Percentiles rank a stretch among this genome's conserved stretches.
These are phyloP conservation scores for Aquilaria sinensis DNA, from an alignment of 345 rosid species.

Conservation along the genomic window DNA sequence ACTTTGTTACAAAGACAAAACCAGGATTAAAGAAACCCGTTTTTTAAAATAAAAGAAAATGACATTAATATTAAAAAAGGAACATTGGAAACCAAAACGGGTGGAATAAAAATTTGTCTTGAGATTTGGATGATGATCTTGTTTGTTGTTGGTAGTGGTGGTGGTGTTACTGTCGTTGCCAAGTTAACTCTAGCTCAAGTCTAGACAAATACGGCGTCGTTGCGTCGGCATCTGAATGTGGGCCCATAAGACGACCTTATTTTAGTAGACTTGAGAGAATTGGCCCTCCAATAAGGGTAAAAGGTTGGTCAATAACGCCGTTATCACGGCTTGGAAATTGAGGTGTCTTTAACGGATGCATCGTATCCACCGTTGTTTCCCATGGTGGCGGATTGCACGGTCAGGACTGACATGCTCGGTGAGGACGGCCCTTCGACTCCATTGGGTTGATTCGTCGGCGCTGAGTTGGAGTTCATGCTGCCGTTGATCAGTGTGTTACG, in stretches of 20 bases:
- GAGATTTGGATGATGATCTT: conserved; percentile 13
- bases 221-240: neutral
- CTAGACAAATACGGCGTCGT: conserved; percentile 45
- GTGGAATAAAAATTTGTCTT: conserved; percentile 2
- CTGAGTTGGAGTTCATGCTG: conserved; percentile 6
- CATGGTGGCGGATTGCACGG: conserved; percentile 57
- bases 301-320: conserved; percentile 17
- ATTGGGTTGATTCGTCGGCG: conserved; percentile 23
- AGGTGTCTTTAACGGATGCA: conserved; percentile 55
- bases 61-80: neutral
- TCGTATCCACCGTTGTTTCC: conserved; percentile 40
- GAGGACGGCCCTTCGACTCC: conserved; percentile 53
- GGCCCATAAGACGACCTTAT: conserved; percentile 15
- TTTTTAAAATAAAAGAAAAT: neutral
- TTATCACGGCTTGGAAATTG: conserved; percentile 62
- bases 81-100: neutral
- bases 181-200: conserved; percentile 29
- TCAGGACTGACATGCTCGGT: conserved; percentile 69
- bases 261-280: conserved; percentile 32
- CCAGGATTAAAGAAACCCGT: neutral
- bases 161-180: neutral
- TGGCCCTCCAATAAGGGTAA: conserved; percentile 2
- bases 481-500: conserved; percentile 27
- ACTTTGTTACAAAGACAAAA: neutral
- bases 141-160: conserved; percentile 4